A percentile compares a stretch with the other conserved stretches of the same genome.
Evolutionary conservation across 345 rosid genomes (phyloP).

Genomic region (Theobroma cacao): DNA sequence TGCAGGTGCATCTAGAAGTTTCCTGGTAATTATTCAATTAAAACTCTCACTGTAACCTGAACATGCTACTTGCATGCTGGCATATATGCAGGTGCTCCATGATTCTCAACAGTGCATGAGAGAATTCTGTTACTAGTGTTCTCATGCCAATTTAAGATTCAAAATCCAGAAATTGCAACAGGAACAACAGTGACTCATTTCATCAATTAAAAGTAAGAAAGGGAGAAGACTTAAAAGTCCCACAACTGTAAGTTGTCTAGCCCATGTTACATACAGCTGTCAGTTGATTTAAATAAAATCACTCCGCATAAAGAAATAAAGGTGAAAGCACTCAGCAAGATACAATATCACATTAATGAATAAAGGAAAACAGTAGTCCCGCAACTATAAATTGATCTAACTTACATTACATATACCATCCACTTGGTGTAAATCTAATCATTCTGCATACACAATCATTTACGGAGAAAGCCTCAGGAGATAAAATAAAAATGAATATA

Average conservation of each 20-base stretch:
- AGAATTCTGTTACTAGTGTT: background rate
- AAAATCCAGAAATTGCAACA: background rate
- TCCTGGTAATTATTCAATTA: background rate
- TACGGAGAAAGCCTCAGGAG: background rate
- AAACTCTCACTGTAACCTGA: background rate
- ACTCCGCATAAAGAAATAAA: background rate
- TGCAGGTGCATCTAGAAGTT: background rate
- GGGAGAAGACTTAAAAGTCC: background rate
- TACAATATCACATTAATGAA: background rate
- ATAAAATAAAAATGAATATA: background rate
- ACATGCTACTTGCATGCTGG: background rate
- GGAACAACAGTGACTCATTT: background rate
- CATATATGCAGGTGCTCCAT: background rate
- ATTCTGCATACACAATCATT: constrained; percentile 1
- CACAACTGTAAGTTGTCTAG: background rate
- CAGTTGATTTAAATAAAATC: background rate
- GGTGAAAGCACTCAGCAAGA: background rate
- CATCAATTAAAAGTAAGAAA: background rate
- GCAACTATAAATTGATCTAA: background rate
- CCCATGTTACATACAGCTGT: background rate
- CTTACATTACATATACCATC: background rate
- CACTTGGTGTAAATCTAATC: background rate
- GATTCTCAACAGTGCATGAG: background rate
- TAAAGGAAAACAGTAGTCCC: background rate
- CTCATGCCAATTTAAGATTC: background rate